Conservation (phyloP, 106 monocot genomes). For the Acorus gramineus region DNA sequence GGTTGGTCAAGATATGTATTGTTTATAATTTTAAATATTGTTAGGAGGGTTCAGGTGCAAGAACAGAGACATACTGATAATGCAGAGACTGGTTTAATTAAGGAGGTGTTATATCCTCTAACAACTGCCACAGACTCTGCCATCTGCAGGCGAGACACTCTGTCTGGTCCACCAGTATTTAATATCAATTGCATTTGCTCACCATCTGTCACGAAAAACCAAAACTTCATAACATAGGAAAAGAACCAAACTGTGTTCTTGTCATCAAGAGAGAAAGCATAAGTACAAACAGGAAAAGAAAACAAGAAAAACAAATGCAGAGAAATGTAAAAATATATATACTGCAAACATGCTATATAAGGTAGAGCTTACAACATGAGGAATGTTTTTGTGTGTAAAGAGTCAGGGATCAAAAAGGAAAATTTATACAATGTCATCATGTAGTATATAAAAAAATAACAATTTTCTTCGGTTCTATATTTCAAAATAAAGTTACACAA, state of each 20-base stretch:
- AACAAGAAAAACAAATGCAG: background rate
- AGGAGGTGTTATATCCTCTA: constrained; percentile 41
- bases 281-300: background rate
- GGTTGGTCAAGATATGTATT: background rate
- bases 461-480: too few relatives aligned
- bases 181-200: constrained; percentile 56
- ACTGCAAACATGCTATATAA: too few relatives aligned
- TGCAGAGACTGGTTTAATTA: constrained; percentile 81
- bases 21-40: background rate
- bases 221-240: too few relatives aligned
- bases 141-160: constrained; percentile 75
- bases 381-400: too few relatives aligned
- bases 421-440: too few relatives aligned
- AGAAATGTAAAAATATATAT: too few relatives aligned
- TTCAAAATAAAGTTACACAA: too few relatives aligned
- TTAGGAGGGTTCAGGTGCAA: background rate
- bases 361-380: too few relatives aligned
- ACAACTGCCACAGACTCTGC: constrained; percentile 63
- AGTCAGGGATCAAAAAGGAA: too few relatives aligned
- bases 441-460: too few relatives aligned
- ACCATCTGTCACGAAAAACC: constrained; percentile 29
- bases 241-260: too few relatives aligned
- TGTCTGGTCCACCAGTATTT: constrained; percentile 78
- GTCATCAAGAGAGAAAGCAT: background rate
- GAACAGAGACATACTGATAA: constrained; percentile 35